Percentiles rank a stretch among this genome's conserved stretches.
Conservation (phyloP, 106 monocot genomes). For the Dendrobium huoshanense region DNA sequence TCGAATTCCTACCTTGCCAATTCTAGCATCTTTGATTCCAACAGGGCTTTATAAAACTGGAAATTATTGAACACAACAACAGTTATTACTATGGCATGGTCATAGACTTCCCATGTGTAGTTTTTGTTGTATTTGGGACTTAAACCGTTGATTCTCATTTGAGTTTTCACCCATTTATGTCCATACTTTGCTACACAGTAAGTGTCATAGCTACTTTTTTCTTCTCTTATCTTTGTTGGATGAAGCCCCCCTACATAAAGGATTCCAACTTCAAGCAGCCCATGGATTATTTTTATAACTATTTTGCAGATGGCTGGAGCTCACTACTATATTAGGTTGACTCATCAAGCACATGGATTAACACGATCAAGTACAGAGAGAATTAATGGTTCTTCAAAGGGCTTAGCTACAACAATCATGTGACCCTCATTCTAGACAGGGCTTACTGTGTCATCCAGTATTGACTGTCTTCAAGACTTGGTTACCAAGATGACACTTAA, state of each 20-base stretch:
- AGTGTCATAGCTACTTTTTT: constrained; percentile 44
- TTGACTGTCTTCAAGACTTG: constrained; percentile 41
- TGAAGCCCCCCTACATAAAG: constrained; percentile 42
- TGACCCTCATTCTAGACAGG: constrained; percentile 73
- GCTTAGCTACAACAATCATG: constrained; percentile 70
- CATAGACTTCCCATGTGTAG: constrained; percentile 91
- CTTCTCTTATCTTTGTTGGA: constrained; percentile 56
- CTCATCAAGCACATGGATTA: constrained; percentile 69
- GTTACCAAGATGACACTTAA: constrained; percentile 43
- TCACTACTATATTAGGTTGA: constrained; percentile 59
- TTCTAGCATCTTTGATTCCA: constrained; percentile 21
- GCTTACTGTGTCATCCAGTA: constrained; percentile 21
- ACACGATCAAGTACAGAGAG: constrained; percentile 43
- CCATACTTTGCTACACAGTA: constrained; percentile 88
- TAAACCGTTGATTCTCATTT: constrained; percentile 44
- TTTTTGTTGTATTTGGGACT: constrained; percentile 75
- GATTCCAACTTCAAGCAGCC: constrained; percentile 66
- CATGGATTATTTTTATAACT: constrained; percentile 59
- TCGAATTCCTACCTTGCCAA: constrained; percentile 73
- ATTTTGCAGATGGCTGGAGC: constrained; percentile 52
- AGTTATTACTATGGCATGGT: constrained; percentile 71
- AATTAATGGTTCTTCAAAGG: constrained; percentile 49
- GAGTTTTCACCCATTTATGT: constrained; percentile 72
- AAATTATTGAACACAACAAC: constrained; percentile 77
- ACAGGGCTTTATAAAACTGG: constrained; percentile 1